These are phyloP conservation scores for Mycena sanguinolenta DNA, from an alignment of 768 basidiomycete species.

Conservation along the genomic window DNA sequence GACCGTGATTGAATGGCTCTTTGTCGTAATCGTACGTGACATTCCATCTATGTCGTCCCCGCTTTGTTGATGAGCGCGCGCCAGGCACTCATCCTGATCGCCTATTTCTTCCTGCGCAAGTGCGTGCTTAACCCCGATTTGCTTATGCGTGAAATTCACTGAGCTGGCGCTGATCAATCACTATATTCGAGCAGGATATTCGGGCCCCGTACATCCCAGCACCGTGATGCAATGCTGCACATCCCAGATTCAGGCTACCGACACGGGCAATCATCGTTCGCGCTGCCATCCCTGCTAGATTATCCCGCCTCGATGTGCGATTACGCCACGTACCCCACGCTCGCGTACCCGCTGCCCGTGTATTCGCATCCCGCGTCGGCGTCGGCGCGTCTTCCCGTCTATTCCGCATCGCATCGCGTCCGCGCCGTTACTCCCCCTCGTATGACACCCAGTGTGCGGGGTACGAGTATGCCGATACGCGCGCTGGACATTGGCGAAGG, in stretches of 20 bases:
- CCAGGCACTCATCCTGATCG: slow-evolving; percentile 13
- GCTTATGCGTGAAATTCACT: no score
- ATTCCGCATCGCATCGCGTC: no score
- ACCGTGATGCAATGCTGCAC: neutral
- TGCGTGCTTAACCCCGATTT: neutral
- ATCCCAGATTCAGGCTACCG: neutral
- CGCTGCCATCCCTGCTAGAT: neutral
- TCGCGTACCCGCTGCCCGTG: neutral
- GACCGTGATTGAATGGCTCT: slow-evolving; percentile 25
- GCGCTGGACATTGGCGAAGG: neutral
- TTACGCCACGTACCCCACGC: neutral
- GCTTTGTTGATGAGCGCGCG: neutral
- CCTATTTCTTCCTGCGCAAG: slow-evolving; percentile 15
- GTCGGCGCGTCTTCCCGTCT: neutral
- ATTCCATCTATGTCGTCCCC: neutral
- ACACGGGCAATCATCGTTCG: neutral
- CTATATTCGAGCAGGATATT: neutral
- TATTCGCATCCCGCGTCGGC: no score
- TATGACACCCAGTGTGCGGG: no score
- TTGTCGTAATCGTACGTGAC: slow-evolving; percentile 15
- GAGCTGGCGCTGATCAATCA: neutral
- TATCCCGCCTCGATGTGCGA: neutral
- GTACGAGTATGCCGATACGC: neutral
- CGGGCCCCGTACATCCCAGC: neutral
- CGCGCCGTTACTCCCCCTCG: no score